Percentiles rank a stretch among this genome's conserved stretches.
phyloP scores from a whole-genome alignment of 2,329 filamentous ascomycete species.

The Calonectria hawksworthii region DNA sequence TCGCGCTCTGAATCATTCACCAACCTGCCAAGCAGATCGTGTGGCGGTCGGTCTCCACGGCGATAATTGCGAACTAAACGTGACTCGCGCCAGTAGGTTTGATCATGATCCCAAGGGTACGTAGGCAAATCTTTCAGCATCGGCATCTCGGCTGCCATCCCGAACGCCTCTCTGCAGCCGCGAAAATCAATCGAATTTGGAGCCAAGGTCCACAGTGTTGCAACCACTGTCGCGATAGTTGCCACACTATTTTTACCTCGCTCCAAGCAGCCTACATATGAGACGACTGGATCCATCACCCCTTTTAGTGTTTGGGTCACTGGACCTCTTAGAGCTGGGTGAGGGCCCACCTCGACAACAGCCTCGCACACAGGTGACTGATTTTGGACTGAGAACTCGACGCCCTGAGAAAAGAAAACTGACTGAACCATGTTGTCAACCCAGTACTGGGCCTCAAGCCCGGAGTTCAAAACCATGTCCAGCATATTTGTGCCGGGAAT shows the following conservation, averaged over 20 bases:
- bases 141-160: not conserved
- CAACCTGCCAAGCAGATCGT: too few species aligned
- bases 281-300: too few species aligned
- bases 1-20: too few species aligned
- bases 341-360: too few species aligned
- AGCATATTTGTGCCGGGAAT: not conserved
- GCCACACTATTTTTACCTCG: not conserved
- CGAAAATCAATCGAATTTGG: not conserved
- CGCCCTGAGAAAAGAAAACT: not conserved
- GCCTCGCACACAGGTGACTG: too few species aligned
- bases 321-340: not conserved
- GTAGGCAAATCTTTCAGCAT: not conserved
- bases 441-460: not conserved
- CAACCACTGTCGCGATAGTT: not conserved
- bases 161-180: not conserved
- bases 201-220: not conserved
- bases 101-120: not conserved
- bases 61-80: not conserved
- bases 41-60: too few species aligned
- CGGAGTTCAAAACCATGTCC: fast-evolving
- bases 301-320: too few species aligned
- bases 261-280: not conserved
- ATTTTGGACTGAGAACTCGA: not conserved
- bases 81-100: not conserved
- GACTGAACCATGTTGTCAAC: not conserved